Base-by-base conservation (phyloP, 1,139 yeast species). In the Kodamaea sp. region DNA sequence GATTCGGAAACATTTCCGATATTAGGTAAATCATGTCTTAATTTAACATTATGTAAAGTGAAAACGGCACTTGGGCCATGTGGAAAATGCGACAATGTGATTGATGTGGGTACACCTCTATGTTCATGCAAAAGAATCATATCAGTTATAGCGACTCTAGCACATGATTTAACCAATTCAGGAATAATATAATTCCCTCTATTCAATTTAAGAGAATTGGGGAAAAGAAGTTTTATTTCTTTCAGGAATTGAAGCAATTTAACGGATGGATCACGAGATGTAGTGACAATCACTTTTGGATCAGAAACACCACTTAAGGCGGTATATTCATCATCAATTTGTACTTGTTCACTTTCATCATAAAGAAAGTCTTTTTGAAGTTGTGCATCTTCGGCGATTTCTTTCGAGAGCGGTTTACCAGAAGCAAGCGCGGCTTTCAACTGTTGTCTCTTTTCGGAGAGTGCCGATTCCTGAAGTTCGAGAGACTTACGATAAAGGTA, bases 11-110 rank as follows among this genome's bases (percentile, higher is more conserved):
- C 86, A 57, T 85, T 89, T 8, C 97, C 97, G 33, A 84, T 74
- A 52, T 88, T 81, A 26, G 85, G 74, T 40, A 94, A 78, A 65
- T 92, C 99, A 61, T 92, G 99, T 61, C 97, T 81, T 44, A 94
- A 71, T 32, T 88, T 89, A 41, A 94, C 98, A 56, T 92, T 92
- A 65, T 92, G 98, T 44, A 92, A 70, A 6, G 97, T 87, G 68
- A 92, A 94, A 31, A 86, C 84, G 28, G 95, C 95, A 4, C 97
- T 86, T 23, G 98, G 99, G 0, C 99, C 99, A 60, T 92, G 96
- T 5, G 98, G 99, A 62, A 94, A 86, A 70, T 92, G 99, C 32
- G 95, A 84, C 27, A 92, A 69, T 1, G 98, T 92, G 44, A 92
- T 57, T 1, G 97, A 87, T 0, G 97, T 89, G 37, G 99, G 99